Evolutionary conservation across 768 basidiomycete species (phyloP), one percentile per base, ranked within the genome.

Genomic region (Termitomyces sp.): DNA sequence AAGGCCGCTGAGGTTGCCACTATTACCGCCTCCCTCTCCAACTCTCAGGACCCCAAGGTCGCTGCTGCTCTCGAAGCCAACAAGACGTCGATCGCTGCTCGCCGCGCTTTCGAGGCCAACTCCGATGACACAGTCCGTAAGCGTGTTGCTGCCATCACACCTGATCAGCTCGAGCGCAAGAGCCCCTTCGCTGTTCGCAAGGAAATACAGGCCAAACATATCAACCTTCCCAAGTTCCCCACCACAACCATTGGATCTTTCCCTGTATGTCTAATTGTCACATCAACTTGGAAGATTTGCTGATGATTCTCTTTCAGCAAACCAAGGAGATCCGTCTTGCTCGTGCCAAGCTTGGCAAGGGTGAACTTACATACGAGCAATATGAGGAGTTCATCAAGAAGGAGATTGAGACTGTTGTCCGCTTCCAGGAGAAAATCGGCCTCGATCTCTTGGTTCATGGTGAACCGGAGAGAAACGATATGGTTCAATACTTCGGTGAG

Each of bases 401-500:
- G 79, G 97, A 99, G 77, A 91, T 99, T 66, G 84, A 96, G 77
- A 73, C 73, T 55, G 94, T 94, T 61, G 95, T 98, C 65, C 82
- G 86, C 63, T 96, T 98, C 92, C 97, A 99, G 76, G 96, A 98
- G 81, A 86, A 84, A 74, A 83, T 94, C 64, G 96, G 92, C 64
- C 87, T 99, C 65, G 97, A 99, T 75, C 83, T 99, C 58, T 83
- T 98, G 66, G 97, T 99, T 60, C 97, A 99, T 75, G 97, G 97
- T 69, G 97, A 99, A 75, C 91, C 96, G 54, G 96, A 99, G 81
- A 86, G 96, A 68, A 98, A 98, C 73, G 96, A 98, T 83, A 98
- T 98, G 96, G 95, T 97, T 62, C 95, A 98, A 78, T 99, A 99
- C 86, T 99, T 98, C 66, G 97, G 97, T 64, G 97, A 99, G 75